Base-by-base conservation (phyloP, 345 rosid species). In the Aquilaria yunnanensis region DNA sequence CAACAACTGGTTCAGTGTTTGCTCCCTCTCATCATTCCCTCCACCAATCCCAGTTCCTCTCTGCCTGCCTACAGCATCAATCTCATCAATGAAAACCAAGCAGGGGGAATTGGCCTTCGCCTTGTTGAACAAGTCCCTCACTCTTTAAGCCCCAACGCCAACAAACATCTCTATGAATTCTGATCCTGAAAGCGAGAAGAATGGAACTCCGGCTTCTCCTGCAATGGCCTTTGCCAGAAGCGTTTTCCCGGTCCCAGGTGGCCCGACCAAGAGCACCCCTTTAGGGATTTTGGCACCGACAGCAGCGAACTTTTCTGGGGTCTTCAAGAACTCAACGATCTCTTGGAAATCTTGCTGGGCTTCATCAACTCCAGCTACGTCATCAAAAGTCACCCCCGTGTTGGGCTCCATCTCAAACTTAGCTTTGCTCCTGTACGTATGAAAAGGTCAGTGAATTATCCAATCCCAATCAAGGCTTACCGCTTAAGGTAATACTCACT, bases 31-130 rank as follows among this genome's bases (percentile, higher is more conserved):
- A 74, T 89, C 92, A 70, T 89, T 89, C 63, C 93, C 93, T 62
- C 96, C 94, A 47, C 96, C 96, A 61, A 86, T 76, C 14, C 96
- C 87, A 6, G 96, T 83, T 29, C 93, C 93, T 77, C 93, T 81
- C 57, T 79, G 76, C 71, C 96, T 89, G 51, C 89, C 96, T 4
- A 87, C 85, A 9, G 88, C 89, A 78, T 90, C 97, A 23, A 85
- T 87, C 74, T 90, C 97, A 70, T 90, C 95, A 60, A 87, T 87
- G 63, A 90, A 85, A 11, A 87, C 83, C 67, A 90, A 53, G 67
- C 92, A 87, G 0, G 90, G 95, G 5, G 92, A 74, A 54, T 85
- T 85, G 0, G 69, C 75, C 75, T 87, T 90, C 8, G 92, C 95
- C 84, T 80, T 85, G 81, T 87, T 77, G 66, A 90, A 90, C 72